Base-by-base conservation (phyloP, 306 rosid species). In the Begonia loranthoides region DNA sequence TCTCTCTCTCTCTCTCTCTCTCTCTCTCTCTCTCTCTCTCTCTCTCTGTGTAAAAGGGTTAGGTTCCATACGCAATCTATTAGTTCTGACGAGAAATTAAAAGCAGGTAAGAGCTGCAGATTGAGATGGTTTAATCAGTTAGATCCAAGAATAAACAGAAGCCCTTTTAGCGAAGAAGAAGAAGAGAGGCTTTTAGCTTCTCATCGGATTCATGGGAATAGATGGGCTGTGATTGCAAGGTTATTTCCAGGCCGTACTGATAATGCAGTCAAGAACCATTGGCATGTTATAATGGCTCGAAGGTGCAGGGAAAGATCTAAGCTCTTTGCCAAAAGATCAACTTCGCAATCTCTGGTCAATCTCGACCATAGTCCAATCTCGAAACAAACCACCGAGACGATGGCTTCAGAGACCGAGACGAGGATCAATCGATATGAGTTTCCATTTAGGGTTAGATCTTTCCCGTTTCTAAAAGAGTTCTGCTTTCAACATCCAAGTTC, bases 251-350 rank as follows among this genome's bases (percentile, higher is more conserved):
- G 97, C 44, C 56, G 97, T 9, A 90, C 97, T 12, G 95, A 90
- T 50, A 90, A 90, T 17, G 97, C 97, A 1, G 95, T 90, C 13
- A 90, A 90, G 75, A 90, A 90, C 53, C 97, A 90, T 49, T 90
- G 97, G 95, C 97, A 90, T 52, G 97, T 90, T 8, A 85, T 86
- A 74, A 86, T 85, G 95, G 94, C 97, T 1, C 70, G 97, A 47
- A 70, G 69, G 21, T 70, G 83, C 28, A 51, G 88, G 40, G 84
- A 78, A 51, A 76, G 66, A 11, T 80, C 87, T 1, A 85, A 82
- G 58, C 62, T 69, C 55, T 70, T 65, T 46, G 62, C 81, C 71
- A 56, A 82, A 64, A 64, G 79, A 67, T 13, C 63, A 51, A 45
- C 54, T 33, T 65, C 52, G 16, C 69, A 64, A 10, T 47, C 41